Base-by-base conservation (phyloP, 75 land plant species). In the Pinus albicaulis region DNA sequence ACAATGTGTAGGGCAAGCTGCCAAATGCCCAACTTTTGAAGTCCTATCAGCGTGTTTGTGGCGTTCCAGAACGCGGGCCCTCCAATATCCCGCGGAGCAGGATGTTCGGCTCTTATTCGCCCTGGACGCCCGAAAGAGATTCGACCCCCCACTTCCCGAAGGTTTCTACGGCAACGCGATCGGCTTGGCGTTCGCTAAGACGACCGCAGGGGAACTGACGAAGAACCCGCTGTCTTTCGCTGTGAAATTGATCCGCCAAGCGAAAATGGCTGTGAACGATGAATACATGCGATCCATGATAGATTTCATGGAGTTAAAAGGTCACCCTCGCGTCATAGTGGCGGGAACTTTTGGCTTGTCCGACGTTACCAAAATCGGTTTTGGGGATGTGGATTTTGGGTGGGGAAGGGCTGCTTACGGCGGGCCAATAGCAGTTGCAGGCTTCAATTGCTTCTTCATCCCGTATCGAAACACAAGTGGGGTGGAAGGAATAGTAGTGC, bases 221-320 rank as follows among this genome's bases (percentile, higher is more conserved):
- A 3, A 62, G 52, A 75, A 71, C 13, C 91, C 90, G 3, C 31
- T 93, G 59, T 82, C 80, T 10, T 76, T 79, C 64, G 92, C 91
- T 15, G 78, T 93, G 70, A 80, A 85, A 52, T 69, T 85, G 44
- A 83, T 95, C 31, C 80, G 70, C 56, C 74, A 81, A 59, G 89
- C 95, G 8, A 93, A 91, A 55, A 70, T 38, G 20, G 41, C 17
- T 52, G 83, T 93, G 7, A 82, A 76, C 10, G 83, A 86, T 3
- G 90, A 85, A 59, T 95, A 91, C 85, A 80, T 95, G 82, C 77
- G 81, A 34, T 92, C 95, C 0, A 61, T 75, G 55, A 85, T 90
- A 8, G 93, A 92, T 25, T 77, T 84, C 34, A 75, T 92, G 79
- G 93, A 87, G 74, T 57, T 72, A 1, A 80, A 56, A 14, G 85